Conservation (phyloP, 169 alveolate genomes). For the Plasmodium fragile region DNA sequence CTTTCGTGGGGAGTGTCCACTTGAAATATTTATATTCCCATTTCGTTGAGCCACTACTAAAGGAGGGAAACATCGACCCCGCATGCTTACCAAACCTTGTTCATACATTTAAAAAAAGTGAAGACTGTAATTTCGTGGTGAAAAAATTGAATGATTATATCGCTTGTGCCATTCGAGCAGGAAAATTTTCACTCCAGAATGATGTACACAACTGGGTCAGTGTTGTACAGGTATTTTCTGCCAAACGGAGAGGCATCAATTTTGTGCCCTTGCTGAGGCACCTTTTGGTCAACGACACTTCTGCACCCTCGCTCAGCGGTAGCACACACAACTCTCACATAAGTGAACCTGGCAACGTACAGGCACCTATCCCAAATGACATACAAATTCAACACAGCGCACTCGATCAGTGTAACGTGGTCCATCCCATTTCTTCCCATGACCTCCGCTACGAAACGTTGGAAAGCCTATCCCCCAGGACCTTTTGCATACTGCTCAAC, state of each 20-base stretch:
- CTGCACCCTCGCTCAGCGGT: neutral
- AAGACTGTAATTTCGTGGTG: slow-evolving; percentile 13
- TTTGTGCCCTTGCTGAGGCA: slow-evolving; percentile 24
- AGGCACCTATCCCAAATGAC: slow-evolving; percentile 5
- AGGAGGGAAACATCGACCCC: neutral
- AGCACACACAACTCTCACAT: neutral
- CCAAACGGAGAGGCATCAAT: slow-evolving; percentile 29
- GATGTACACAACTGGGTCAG: slow-evolving; percentile 37
- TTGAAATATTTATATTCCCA: slow-evolving; percentile 13
- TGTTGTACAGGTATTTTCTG: slow-evolving; percentile 41
- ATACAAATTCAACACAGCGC: neutral
- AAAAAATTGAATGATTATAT: slow-evolving; percentile 21
- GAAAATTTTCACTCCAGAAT: neutral
- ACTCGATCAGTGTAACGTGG: neutral
- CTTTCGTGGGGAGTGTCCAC: neutral
- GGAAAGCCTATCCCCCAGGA: slow-evolving; percentile 24
- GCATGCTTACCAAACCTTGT: slow-evolving; percentile 27
- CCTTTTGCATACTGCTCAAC: slow-evolving; percentile 30
- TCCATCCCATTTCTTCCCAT: neutral
- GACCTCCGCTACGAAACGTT: slow-evolving; percentile 2
- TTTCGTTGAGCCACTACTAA: slow-evolving; percentile 29
- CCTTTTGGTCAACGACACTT: neutral
- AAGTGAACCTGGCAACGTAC: neutral
- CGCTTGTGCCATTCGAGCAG: neutral
- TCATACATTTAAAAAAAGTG: slow-evolving; percentile 41